Evolutionary conservation across 2,329 filamentous ascomycete genomes (phyloP), one percentile per base, ranked within the genome.

Genomic region (Corinectria fuckeliana): DNA sequence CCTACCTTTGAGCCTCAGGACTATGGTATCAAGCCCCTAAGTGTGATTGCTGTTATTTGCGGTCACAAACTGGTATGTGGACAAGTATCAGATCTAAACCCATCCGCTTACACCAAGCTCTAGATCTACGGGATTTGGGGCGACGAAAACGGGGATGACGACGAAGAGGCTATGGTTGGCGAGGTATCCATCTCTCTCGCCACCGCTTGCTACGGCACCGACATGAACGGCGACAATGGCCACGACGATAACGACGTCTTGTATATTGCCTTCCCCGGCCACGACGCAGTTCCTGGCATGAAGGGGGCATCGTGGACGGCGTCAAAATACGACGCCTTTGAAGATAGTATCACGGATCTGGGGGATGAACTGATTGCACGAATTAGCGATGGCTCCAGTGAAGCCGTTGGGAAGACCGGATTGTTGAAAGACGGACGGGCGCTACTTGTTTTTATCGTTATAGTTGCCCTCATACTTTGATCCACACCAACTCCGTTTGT

Each of bases 61-160:
- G 75, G 75, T 34, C 72, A 78, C 39, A 75, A 82, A 64, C 69
- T 85, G 69, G 78, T 80, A 69, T 45, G 63, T 36, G 1, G 20
- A 7, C 3, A 2, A 18, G 16, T 10, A 5, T 5, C 13, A 1
- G 18, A 2, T 2, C 13, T 18, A 1, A 1, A 3, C 4, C 41
- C 11, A 14, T 20, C 20, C n/a, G 26, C 30, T 53, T 3, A 30
- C 13, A 21, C 6, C 14, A 0, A 55, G 42, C 20, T 65, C 10
- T 39, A 83, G 80, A 76, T 81, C 61, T 88, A 87, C 66, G 85
- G 84, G 8, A 74, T 88, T 47, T 88, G 84, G 85, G 86, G 84
- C 16, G 85, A 88, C 63, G 82, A 81, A 30, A 88, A 88, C 59
- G 85, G 84, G 34, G 82, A 80, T 41, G 80, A 82, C 49, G 78